Conservation (phyloP, 176 grass and related monocot species). For the Luzula sylvatica region DNA sequence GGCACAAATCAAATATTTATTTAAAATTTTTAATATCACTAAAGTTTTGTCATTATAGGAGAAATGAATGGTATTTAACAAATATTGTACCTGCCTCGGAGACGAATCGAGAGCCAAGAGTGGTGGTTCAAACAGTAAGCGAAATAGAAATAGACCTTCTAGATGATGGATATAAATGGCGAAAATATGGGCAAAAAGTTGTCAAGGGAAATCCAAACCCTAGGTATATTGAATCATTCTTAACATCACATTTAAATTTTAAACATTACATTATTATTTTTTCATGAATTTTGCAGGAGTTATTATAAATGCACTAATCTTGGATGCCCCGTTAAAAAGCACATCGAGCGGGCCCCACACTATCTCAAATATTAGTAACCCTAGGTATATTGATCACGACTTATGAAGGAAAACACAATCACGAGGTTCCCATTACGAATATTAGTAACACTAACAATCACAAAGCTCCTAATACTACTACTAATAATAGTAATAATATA, state of each 20-base stretch:
- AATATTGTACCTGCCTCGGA: slow-evolving; percentile 11
- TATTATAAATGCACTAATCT: slow-evolving; percentile 27
- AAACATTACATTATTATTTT: no score
- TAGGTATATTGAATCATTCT: slow-evolving; percentile 16
- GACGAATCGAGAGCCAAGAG: slow-evolving; percentile 19
- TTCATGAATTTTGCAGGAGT: slow-evolving; percentile 23
- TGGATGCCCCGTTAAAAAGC: slow-evolving; percentile 24
- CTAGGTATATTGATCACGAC: slow-evolving; percentile 30
- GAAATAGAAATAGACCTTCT: slow-evolving; percentile 27
- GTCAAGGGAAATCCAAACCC: slow-evolving; percentile 35
- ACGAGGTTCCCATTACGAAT: slow-evolving; percentile 17
- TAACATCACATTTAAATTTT: no score
- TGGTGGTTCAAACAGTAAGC: slow-evolving; percentile 31
- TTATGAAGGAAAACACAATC: slow-evolving; percentile 34
- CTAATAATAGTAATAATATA: not conserved
- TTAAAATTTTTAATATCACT: not conserved
- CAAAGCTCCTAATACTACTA: not conserved
- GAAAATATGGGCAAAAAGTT: slow-evolving; percentile 30
- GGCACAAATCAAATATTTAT: not conserved
- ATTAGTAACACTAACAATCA: slow-evolving; percentile 6
- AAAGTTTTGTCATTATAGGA: not conserved
- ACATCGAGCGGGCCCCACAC: slow-evolving; percentile 23
- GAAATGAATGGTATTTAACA: slow-evolving; percentile 10
- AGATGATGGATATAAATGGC: slow-evolving; percentile 28
- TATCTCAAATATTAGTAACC: slow-evolving; percentile 32